Evolutionary conservation across 2,329 filamentous ascomycete species (phyloP).

Genomic region (Zymoseptoria crescenta): DNA sequence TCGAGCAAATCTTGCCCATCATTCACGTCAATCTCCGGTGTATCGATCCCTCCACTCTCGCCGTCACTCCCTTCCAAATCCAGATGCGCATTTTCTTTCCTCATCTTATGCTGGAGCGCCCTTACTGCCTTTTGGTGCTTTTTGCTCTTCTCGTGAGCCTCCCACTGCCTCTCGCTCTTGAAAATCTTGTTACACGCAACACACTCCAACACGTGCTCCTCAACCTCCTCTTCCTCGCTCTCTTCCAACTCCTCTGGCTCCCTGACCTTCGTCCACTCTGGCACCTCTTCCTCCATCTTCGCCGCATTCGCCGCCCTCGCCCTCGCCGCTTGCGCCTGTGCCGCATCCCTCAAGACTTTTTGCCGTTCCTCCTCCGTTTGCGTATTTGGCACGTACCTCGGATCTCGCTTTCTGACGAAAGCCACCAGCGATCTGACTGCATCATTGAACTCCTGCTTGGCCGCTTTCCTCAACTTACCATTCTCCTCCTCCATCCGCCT

Average conservation of each 20-base stretch:
- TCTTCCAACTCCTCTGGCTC: conserved; percentile 47
- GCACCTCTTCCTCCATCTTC: conserved; percentile 57
- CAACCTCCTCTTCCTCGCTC: conserved; percentile 41
- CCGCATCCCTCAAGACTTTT: conserved; percentile 65
- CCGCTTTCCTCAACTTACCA: conserved; percentile 72
- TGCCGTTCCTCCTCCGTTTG: conserved; percentile 77
- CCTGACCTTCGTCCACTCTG: conserved; percentile 65
- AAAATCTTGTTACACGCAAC: conserved; percentile 60
- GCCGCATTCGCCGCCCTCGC: conserved; percentile 74
- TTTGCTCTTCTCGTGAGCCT: conserved; percentile 91
- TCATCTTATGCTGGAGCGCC: conserved; percentile 73
- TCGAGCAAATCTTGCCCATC: too few species aligned
- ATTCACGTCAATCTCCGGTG: too few species aligned
- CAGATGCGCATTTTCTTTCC: conserved; percentile 62
- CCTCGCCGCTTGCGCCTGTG: conserved; percentile 74
- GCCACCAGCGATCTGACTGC: conserved; percentile 76
- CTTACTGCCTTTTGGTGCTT: conserved; percentile 87
- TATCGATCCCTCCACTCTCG: conserved; percentile 24
- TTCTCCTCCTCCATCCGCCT: conserved; percentile 95
- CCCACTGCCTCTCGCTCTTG: conserved; percentile 85
- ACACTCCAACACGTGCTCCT: conserved; percentile 51
- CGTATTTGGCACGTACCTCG: conserved; percentile 68
- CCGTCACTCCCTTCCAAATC: conserved; percentile 33
- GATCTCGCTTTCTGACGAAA: conserved; percentile 87
- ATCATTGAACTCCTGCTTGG: conserved; percentile 82